Evolutionary conservation across 768 basidiomycete genomes (phyloP), one percentile per base, ranked within the genome.

Genomic region (Tremella fuciformis): DNA sequence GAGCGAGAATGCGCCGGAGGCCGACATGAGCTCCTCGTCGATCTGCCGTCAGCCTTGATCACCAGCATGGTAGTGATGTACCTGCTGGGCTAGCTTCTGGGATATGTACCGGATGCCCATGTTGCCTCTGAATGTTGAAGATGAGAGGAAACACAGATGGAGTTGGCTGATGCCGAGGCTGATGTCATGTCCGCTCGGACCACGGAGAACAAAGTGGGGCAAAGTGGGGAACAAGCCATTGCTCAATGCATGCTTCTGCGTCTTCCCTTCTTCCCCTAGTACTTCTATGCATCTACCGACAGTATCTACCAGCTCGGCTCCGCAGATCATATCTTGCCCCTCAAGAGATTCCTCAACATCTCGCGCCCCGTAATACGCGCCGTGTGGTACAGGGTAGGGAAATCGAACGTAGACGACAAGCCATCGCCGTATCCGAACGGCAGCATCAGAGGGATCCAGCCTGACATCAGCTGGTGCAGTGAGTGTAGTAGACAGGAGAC

Each of bases 361-460:
- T 96, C 91, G 60, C 90, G 81, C 3, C 77, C 92, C 0, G 91
- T 89, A 60, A 94, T 82, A 26, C 84, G 79, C 8, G 82, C 79
- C 0, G 92, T 97, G 66, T 86, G 81, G 74, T 86, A 91, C 52
- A 96, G 78, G 0, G 92, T 89, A 15, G 83, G 83, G 57, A 90
- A 64, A 78, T 99, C 94, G 18, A 97, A 83, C 1, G 94, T 97
- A 15, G 94, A 97, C 13, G 86, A 84, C 50, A 98, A 67, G 3
- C 80, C 81, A 77, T 99, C 96, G 25, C 87, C 86, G 56, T 91
- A 82, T 0, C 96, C 96, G 67, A 99, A 97, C 0, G 92, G 92
- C 60, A 97, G 75, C 94, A 97, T 97, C 46, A 86, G 79, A 0
- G 96, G 94, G 66, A 99, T 97, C 92, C 94, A 98, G 21, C 94